Evolutionary conservation across 176 grass and related monocot species (phyloP).

Genomic region (Poa pratensis): DNA sequence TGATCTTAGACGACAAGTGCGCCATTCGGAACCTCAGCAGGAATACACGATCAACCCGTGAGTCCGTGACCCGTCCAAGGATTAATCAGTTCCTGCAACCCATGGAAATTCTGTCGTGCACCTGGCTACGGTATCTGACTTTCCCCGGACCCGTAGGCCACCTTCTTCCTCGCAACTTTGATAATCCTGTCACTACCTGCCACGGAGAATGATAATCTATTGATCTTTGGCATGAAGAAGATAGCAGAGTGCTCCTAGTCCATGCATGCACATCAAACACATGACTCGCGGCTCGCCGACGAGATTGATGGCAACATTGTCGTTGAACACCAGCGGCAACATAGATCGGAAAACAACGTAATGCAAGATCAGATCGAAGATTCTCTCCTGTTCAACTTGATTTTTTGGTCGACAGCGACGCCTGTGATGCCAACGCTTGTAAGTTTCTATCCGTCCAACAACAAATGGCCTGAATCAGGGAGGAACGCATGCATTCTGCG

Average conservation of each 20-base stretch:
- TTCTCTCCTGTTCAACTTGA: background rate
- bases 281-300: background rate
- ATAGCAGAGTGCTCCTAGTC: background rate
- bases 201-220: background rate
- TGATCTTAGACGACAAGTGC: background rate
- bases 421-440: background rate
- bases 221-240: background rate
- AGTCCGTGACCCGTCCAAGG: background rate
- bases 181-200: background rate
- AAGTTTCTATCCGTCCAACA: background rate
- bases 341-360: background rate
- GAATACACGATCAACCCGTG: background rate
- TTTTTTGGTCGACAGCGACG: background rate
- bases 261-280: background rate
- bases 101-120: background rate
- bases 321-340: background rate
- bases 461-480: background rate
- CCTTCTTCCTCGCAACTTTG: background rate
- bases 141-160: background rate
- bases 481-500: background rate
- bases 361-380: background rate
- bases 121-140: background rate
- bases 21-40: background rate
- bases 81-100: background rate
- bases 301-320: constrained; percentile 1